Percentiles rank a stretch among this genome's conserved stretches.
Conservation (phyloP, 192 early-diverging fungal species). For the Gigaspora rosea region DNA sequence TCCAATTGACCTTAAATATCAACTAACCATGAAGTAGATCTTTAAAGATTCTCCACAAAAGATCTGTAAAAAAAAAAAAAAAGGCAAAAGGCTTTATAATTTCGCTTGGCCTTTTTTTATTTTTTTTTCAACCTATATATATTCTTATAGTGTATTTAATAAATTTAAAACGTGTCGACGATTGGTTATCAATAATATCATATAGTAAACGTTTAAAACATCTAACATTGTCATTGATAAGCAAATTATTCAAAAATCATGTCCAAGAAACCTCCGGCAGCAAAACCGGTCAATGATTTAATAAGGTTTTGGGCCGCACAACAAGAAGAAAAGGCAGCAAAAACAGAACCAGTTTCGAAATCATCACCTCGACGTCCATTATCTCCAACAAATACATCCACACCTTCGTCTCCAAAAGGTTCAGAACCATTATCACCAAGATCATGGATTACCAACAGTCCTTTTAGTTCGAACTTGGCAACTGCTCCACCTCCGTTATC, state of each 20-base stretch:
- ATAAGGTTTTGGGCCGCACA: slow-evolving; percentile 28
- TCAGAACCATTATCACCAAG: slow-evolving; percentile 1
- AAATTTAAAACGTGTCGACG: too few species aligned
- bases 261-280: not conserved
- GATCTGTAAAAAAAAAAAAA: too few species aligned
- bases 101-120: too few species aligned
- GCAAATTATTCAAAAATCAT: not conserved
- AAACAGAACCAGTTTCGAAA: not conserved
- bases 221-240: not conserved
- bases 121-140: too few species aligned
- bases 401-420: slow-evolving; percentile 9
- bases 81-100: too few species aligned
- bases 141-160: too few species aligned
- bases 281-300: slow-evolving; percentile 29
- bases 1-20: too few species aligned
- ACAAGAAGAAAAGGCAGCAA: slow-evolving; percentile 6
- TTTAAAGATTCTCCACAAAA: too few species aligned
- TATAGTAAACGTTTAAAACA: not conserved
- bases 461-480: not conserved
- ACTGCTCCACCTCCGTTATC: slow-evolving; percentile 4
- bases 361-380: not conserved
- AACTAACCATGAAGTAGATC: too few species aligned
- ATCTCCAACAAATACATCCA: not conserved
- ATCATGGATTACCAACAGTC: too few species aligned
- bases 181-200: too few species aligned